Base-by-base conservation (phyloP, 164 flowering plant species). In the Sextonia rubra region DNA sequence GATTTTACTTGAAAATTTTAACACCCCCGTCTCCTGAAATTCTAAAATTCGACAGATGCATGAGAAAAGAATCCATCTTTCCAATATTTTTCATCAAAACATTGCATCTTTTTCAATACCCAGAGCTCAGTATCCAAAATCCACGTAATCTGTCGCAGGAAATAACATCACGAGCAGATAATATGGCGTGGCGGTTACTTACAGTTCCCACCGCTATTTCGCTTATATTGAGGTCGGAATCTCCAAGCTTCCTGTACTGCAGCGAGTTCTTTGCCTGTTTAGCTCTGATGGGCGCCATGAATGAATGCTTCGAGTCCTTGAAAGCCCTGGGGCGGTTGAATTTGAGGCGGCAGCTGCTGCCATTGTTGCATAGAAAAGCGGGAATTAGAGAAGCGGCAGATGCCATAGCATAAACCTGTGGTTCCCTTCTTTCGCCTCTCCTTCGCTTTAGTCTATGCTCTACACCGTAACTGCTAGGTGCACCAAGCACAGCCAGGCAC, bases 151-250 rank as follows among this genome's bases (percentile, higher is more conserved):
- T 22, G 60, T 12, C 17, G 47, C 67, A 25, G 49, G 22, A 61
- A 1, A 27, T n/a, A 44, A 14, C 17, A 24, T 7, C 47, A 24
- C 27, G 29, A 32, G n/a, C 11, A 52, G 66, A 25, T 29, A 26
- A 30, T 2, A 47, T 12, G 29, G 14, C 22, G 32, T 47, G 1
- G 47, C 30, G 3, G 71, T 8, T 2, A 23, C 77, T 77, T 81
- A 91, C 98, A 47, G 98, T 92, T 72, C 98, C 98, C 0, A 92
- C 71, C 22, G 95, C 90, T 66, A 94, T 85, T 82, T 94, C 98
- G 78, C 95, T 91, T 48, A 92, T 81, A 3, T 68, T 64, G 66
- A 94, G 97, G 70, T 94, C 98, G 11, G 98, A 94, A 71, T 92
- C 97, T 1, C 97, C 97, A 27, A 92, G 90, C 68, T 90, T 92